Evolutionary conservation across 352 stramenopile species (phyloP).

Genomic region (Globisporangium megalacanthum): DNA sequence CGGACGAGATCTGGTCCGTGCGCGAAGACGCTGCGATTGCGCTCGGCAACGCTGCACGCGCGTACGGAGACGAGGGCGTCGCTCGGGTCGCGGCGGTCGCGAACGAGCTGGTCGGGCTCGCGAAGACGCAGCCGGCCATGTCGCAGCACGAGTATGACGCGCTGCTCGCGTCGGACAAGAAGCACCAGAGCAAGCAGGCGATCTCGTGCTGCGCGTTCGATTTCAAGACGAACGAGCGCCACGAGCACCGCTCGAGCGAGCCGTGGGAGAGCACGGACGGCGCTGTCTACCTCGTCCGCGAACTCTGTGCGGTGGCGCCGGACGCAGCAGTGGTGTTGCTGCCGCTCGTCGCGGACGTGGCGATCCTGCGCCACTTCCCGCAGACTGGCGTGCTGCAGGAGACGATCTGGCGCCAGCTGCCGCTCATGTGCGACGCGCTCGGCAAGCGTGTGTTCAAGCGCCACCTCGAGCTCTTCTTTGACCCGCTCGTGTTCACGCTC

Average conservation of each 20-base stretch:
- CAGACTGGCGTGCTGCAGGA: slow-evolving; percentile 73
- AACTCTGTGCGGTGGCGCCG: slow-evolving; percentile 76
- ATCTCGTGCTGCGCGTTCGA: slow-evolving; percentile 95
- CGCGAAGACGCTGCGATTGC: slow-evolving; percentile 94
- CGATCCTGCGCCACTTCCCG: slow-evolving; percentile 71
- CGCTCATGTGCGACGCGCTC: slow-evolving; percentile 60
- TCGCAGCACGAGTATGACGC: slow-evolving; percentile 90
- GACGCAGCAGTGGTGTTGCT: slow-evolving; percentile 47
- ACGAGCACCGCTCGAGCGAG: slow-evolving; percentile 81
- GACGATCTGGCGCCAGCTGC: slow-evolving; percentile 83
- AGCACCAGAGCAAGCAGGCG: slow-evolving; percentile 91
- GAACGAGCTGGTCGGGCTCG: slow-evolving; percentile 71
- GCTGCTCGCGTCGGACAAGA: slow-evolving; percentile 87
- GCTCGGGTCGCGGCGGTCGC: slow-evolving; percentile 68
- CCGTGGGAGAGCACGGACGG: slow-evolving; percentile 95
- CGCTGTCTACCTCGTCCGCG: slow-evolving; percentile 93
- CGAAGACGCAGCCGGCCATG: slow-evolving; percentile 90
- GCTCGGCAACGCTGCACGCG: slow-evolving; percentile 90
- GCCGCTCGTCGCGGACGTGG: slow-evolving; percentile 55
- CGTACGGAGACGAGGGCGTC: slow-evolving; percentile 85
- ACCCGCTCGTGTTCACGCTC: slow-evolving; percentile 75
- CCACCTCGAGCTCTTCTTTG: slow-evolving; percentile 81
- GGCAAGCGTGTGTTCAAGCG: slow-evolving; percentile 84
- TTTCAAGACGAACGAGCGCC: slow-evolving; percentile 89
- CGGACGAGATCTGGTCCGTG: slow-evolving; percentile 97